Percentiles rank a stretch among this genome's conserved stretches.
Conservation (phyloP, 352 stramenopile genomes). For the Phytophthora pseudosyringae region DNA sequence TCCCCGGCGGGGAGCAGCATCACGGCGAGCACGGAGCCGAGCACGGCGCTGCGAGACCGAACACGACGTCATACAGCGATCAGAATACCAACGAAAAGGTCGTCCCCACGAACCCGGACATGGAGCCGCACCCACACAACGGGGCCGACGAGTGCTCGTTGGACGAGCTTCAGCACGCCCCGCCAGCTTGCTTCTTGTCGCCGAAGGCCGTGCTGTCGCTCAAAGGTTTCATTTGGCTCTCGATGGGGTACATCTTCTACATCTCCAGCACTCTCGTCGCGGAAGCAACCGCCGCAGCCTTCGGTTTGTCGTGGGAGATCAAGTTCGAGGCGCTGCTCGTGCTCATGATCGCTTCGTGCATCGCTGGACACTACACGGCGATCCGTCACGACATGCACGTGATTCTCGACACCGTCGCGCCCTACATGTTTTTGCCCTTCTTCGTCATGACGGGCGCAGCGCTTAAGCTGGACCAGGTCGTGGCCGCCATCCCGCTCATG, state of each 20-base stretch:
- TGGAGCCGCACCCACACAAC: constrained; percentile 57
- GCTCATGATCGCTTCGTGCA: constrained; percentile 71
- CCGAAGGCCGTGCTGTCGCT: constrained; percentile 43
- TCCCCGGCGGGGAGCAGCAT: constrained; percentile 40
- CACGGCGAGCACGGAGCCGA: constrained; percentile 12
- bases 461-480: constrained; percentile 71
- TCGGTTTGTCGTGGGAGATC: constrained; percentile 68
- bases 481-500: constrained; percentile 71
- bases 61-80: constrained; percentile 21
- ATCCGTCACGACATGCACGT: constrained; percentile 82
- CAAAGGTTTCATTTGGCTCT: constrained; percentile 74
- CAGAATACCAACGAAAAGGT: constrained; percentile 35
- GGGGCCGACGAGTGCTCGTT: constrained; percentile 36
- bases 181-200: constrained; percentile 26
- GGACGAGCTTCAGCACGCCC: constrained; percentile 41
- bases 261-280: constrained; percentile 56
- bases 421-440: constrained; percentile 78
- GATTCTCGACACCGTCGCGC: constrained; percentile 66
- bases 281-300: constrained; percentile 49
- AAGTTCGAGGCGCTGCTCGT: constrained; percentile 74
- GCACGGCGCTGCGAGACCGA: not conserved
- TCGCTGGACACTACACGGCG: constrained; percentile 58
- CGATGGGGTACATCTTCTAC: constrained; percentile 69
- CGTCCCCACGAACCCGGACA: constrained; percentile 35
- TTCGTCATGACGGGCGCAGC: constrained; percentile 78